Base-by-base conservation (phyloP, 73 alveolate species). In the Tetrahymena malaccensis region DNA sequence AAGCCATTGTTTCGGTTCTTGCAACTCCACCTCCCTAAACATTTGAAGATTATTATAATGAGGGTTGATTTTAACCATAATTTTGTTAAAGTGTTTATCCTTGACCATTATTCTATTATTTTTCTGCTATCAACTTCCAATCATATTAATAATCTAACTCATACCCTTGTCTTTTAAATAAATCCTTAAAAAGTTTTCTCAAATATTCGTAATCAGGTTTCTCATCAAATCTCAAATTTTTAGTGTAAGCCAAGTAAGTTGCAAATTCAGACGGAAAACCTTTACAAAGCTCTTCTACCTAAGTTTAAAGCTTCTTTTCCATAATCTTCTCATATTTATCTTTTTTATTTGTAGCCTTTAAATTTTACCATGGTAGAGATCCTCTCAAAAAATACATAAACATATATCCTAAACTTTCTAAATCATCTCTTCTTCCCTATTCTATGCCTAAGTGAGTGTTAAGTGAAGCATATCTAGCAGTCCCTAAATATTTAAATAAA, bases 391-490 rank as follows among this genome's bases (percentile, higher is more conserved):
- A 97, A 93, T 98, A 98, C 95, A 98, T 89, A 95, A 98, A 94
- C 7, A 98, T 98, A 94, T 98, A 98, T 21, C 99, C 99, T 21
- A 98, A 96, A 15, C 99, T 97, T 96, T 98, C 99, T 85, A 98
- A 98, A 96, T 98, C 99, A 96, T 98, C 99, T 94, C 99, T 96
- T 96, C 99, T 93, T 95, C 99, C 98, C 96, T 97, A 83, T 85
- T 85, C 97, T 3, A 97, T 94, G 1, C 99, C 99, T 95, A 98
- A 96, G 85, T 98, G 98, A 0, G 99, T 98, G 43, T 98, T 98
- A 21, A 98, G 97, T 3, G 99, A 98, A 85, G 99, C 99, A 97
- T 98, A 98, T 55, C 99, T 96, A 33, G 99, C 99, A n/a, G 99
- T 98, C n/a, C 99, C 89, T 43, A 98, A 96, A 19, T 21, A 35